Evolutionary conservation across 1,139 yeast genomes (phyloP).

Genomic region (Saccharomycopsis phalli): DNA sequence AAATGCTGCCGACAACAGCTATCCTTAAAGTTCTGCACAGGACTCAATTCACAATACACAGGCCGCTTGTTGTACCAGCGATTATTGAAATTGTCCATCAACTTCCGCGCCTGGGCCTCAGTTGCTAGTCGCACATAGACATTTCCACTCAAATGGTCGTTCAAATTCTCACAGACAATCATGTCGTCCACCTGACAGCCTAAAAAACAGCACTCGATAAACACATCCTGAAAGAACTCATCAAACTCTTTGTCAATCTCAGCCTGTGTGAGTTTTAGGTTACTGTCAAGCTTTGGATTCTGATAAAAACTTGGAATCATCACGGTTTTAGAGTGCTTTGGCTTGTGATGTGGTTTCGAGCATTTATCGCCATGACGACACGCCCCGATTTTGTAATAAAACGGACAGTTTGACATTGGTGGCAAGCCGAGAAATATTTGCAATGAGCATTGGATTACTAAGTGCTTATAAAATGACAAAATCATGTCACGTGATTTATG

Average conservation of each 20-base stretch:
- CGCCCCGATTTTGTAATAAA: slow-evolving; percentile 81
- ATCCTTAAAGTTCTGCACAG: slow-evolving; percentile 62
- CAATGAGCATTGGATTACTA: too few species aligned
- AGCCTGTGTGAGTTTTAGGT: slow-evolving; percentile 24
- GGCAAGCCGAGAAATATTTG: too few species aligned
- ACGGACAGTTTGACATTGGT: slow-evolving; percentile 26
- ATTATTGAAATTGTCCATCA: slow-evolving; percentile 53
- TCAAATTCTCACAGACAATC: slow-evolving; percentile 76
- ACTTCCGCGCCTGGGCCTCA: slow-evolving; percentile 51
- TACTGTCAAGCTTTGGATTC: slow-evolving; percentile 38
- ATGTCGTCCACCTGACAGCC: slow-evolving; percentile 59
- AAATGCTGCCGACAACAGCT: slow-evolving; percentile 74
- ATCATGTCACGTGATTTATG: too few species aligned
- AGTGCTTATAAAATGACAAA: too few species aligned
- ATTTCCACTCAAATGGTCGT: slow-evolving; percentile 76
- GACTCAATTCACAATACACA: slow-evolving; percentile 71
- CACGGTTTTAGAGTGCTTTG: slow-evolving; percentile 58
- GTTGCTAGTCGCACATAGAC: slow-evolving; percentile 60
- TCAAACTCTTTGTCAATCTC: slow-evolving; percentile 50
- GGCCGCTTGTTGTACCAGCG: slow-evolving; percentile 83
- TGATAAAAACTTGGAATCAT: slow-evolving; percentile 62
- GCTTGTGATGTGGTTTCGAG: slow-evolving; percentile 66
- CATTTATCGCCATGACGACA: slow-evolving; percentile 92
- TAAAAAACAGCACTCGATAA: slow-evolving; percentile 49
- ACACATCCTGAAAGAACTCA: slow-evolving; percentile 65